A percentile compares a stretch with the other conserved stretches of the same genome.
Evolutionary conservation across 2,329 filamentous ascomycete species (phyloP).

Genomic region (Colletotrichum destructivum): DNA sequence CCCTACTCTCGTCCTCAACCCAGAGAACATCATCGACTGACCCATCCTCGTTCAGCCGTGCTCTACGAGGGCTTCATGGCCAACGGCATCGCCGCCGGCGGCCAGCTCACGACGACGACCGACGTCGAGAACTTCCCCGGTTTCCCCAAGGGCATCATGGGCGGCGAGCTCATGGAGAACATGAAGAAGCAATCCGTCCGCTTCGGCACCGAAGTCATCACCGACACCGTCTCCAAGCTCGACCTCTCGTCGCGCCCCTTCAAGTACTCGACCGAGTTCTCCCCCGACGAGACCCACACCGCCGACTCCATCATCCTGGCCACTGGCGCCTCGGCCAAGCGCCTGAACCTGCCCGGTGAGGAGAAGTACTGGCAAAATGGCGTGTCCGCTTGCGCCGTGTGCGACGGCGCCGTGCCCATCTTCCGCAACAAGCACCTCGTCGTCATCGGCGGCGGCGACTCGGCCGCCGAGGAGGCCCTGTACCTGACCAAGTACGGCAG

Average conservation of each 20-base stretch:
- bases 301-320: slow-evolving; percentile 95
- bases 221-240: slow-evolving; percentile 91
- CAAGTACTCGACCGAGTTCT: slow-evolving; percentile 93
- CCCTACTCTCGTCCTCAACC: neutral
- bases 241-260: slow-evolving; percentile 90
- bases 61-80: slow-evolving; percentile 99
- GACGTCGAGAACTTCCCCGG: slow-evolving; percentile 99
- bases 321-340: slow-evolving; percentile 91
- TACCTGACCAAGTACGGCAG: slow-evolving; percentile 98
- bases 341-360: slow-evolving; percentile 88
- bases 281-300: slow-evolving; percentile 85
- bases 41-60: slow-evolving; percentile 69
- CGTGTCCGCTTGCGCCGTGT: slow-evolving; percentile 96
- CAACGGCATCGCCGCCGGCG: slow-evolving; percentile 95
- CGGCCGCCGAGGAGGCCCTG: slow-evolving; percentile 95
- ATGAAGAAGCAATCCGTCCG: slow-evolving; percentile 93
- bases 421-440: slow-evolving; percentile 97
- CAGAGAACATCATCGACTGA: neutral
- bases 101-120: slow-evolving; percentile 97
- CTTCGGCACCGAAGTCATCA: slow-evolving; percentile 94
- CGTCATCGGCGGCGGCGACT: slow-evolving; percentile 97
- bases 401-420: slow-evolving; percentile 96
- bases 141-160: slow-evolving; percentile 91
- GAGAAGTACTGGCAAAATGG: slow-evolving; percentile 98
- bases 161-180: slow-evolving; percentile 91